Evolutionary conservation across 345 rosid genomes (phyloP).

Genomic region (Lumnitzera racemosa): DNA sequence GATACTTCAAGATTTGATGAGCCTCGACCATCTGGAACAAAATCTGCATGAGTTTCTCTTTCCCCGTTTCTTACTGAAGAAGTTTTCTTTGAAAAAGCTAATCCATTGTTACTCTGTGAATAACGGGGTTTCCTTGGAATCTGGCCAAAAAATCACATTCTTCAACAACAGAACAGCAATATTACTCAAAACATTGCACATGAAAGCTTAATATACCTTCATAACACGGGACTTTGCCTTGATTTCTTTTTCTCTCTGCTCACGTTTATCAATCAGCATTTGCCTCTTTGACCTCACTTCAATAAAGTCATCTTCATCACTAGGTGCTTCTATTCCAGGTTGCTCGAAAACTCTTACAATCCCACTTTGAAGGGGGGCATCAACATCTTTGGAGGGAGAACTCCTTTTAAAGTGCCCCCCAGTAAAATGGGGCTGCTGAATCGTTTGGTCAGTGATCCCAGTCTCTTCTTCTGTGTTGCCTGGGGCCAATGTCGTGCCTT

Average conservation of each 20-base stretch:
- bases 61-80: conserved; percentile 33
- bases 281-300: conserved; percentile 99
- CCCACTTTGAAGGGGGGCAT: conserved; percentile 76
- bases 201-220: conserved; percentile 48
- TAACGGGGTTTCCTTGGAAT: conserved; percentile 46
- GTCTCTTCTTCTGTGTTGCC: conserved; percentile 31
- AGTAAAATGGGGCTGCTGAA: conserved; percentile 23
- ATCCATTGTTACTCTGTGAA: conserved; percentile 25
- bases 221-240: conserved; percentile 73
- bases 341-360: conserved; percentile 71
- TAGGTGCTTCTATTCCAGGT: conserved; percentile 85
- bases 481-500: conserved; percentile 28
- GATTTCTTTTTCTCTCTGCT: conserved; percentile 91
- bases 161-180: conserved; percentile 5
- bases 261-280: conserved; percentile 93
- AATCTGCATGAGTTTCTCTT: conserved; percentile 29
- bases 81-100: conserved; percentile 34
- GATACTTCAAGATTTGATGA: conserved; percentile 29
- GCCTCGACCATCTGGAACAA: conserved; percentile 29
- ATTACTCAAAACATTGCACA: conserved; percentile 1
- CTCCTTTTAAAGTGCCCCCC: conserved; percentile 47
- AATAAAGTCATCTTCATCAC: conserved; percentile 93
- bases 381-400: conserved; percentile 44
- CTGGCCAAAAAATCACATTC: conserved; percentile 29
- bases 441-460: conserved; percentile 33